Base-by-base conservation (phyloP, 1,139 yeast species). In the Arxiozyma heterogenica region DNA sequence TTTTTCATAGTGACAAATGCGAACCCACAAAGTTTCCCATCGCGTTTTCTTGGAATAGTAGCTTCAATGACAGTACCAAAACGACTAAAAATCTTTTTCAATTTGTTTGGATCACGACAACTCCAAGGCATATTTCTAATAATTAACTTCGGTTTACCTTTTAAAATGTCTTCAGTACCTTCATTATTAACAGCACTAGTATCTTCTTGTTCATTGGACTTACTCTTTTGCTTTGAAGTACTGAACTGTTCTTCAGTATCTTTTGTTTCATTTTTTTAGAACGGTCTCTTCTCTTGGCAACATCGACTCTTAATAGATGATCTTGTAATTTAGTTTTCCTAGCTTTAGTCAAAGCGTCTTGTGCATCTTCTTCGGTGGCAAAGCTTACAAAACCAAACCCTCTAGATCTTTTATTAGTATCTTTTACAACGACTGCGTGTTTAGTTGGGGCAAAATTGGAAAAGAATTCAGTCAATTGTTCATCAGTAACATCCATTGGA, bases 331-430 rank as follows among this genome's bases (percentile, higher is more conserved):
- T 86, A 51, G 75, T 66, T 65, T 79, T 84, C 64, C 81, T 77
- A n/a, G 91, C 74, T 59, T 83, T 81, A 15, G 76, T 81, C 58
- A 90, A 74, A 0, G 98, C 98, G 44, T 79, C 75, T 49, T 80
- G 70, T 0, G 97, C 87, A 68, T 94, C 98, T 51, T 88, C 96
- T 58, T 88, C 91, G 56, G 80, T 74, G 2, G 88, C 82, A 69
- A 94, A 93, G 49, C 95, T 85, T 20, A 90, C 98, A 70, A 94
- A 94, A 8, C 98, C 99, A 71, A 90, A 94, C 1, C 98, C 98
- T 70, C 94, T 80, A 5, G 96, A 87, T 44, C 73, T 69, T 41
- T 86, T 80, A 50, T 85, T 82, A 17, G 77, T 75, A 67, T 93
- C 96, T 49, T 78, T 86, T 25, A 94, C 98, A 51, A 93, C 80